Evolutionary conservation across 257 asterid genomes (phyloP).

Genomic region (Salvia splendens): DNA sequence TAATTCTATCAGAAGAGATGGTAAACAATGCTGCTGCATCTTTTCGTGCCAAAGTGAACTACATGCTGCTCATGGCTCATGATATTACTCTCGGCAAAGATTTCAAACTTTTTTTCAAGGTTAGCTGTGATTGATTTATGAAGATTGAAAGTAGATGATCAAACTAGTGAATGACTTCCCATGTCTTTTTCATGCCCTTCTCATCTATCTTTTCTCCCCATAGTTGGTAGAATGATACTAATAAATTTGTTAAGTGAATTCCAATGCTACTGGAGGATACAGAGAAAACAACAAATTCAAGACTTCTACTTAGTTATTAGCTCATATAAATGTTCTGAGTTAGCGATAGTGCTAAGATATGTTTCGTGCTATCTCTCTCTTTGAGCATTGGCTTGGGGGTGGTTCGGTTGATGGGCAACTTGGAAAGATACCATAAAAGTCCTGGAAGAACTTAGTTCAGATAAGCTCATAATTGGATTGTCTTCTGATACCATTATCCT

Average conservation of each 20-base stretch:
- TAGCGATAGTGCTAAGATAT: conserved; percentile 8
- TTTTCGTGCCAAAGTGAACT: conserved; percentile 87
- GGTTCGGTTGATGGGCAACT: not conserved
- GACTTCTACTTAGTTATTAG: conserved; percentile 22
- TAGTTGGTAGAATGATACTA: conserved; percentile 25
- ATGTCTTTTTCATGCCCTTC: conserved; percentile 13
- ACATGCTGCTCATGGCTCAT: conserved; percentile 94
- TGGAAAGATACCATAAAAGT: not conserved
- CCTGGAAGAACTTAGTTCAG: not conserved
- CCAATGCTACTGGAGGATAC: conserved; percentile 4
- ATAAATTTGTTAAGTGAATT: conserved; percentile 16
- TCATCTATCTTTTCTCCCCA: not conserved
- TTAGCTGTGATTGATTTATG: conserved; percentile 41
- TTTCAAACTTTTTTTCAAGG: conserved; percentile 91
- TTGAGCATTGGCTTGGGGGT: too few relatives aligned
- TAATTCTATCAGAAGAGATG: conserved; percentile 94
- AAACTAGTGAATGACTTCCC: not conserved
- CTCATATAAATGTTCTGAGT: conserved; percentile 16
- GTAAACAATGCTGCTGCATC: conserved; percentile 89
- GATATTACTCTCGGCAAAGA: conserved; percentile 96
- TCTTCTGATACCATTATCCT: not conserved
- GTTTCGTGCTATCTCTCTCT: not conserved
- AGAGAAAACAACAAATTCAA: conserved; percentile 13
- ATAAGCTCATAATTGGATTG: not conserved
- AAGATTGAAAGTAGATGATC: not conserved